A percentile compares a stretch with the other conserved stretches of the same genome.
These are phyloP conservation scores for Candida adriatica DNA, from an alignment of 805 yeast genomes.

Conservation along the genomic window DNA sequence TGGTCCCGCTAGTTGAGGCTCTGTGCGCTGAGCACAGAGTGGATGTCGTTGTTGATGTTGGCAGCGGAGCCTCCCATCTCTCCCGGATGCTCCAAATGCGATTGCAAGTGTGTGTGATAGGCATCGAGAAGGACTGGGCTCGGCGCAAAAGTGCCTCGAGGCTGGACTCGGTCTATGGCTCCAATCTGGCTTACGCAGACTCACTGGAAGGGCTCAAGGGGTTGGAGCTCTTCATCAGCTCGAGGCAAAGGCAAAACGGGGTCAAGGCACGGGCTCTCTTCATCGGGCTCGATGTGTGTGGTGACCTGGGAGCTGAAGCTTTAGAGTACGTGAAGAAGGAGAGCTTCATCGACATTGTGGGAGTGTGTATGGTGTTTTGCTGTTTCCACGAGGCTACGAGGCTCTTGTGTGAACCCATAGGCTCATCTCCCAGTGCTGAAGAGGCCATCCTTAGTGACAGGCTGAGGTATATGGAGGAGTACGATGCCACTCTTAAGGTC, in stretches of 20 bases:
- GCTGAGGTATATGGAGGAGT: too few relatives aligned
- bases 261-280: conserved; percentile 5
- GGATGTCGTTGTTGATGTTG: conserved; percentile 14
- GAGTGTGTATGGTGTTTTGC: conserved; percentile 9
- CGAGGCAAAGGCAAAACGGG: conserved; percentile 3
- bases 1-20: conserved; percentile 1
- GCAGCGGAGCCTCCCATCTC: conserved; percentile 9
- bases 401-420: too few relatives aligned
- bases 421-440: too few relatives aligned
- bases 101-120: conserved; percentile 1
- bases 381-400: conserved; percentile 11
- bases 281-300: conserved; percentile 15
- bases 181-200: conserved; percentile 1
- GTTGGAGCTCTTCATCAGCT: conserved; percentile 1
- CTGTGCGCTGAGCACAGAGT: not conserved
- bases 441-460: too few relatives aligned
- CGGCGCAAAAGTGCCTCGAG: conserved; percentile 1
- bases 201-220: conserved; percentile 1
- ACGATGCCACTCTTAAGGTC: not conserved
- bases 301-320: conserved; percentile 4
- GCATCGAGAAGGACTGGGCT: conserved; percentile 4
- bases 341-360: conserved; percentile 2
- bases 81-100: conserved; percentile 3
- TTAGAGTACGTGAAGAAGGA: not conserved
- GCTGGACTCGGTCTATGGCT: conserved; percentile 3